Base-by-base conservation (phyloP, 2,329 filamentous ascomycete genomes). In the Fusarium temperatum region DNA sequence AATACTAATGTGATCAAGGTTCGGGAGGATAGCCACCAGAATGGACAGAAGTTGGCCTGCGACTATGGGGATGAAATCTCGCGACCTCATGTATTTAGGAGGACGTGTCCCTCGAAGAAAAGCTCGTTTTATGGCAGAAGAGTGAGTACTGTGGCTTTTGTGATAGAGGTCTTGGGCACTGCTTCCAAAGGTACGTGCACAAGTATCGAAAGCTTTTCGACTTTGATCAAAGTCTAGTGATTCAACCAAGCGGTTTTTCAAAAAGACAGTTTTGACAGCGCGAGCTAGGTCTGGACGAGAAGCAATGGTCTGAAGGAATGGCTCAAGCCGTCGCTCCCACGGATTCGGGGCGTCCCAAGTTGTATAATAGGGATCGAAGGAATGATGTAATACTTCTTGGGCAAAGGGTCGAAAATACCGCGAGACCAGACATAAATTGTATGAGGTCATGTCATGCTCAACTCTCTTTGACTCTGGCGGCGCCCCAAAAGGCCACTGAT, bases 301-400 rank as follows among this genome's bases (percentile, higher is more conserved):
- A 4, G 68, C 48, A 13, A 70, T 11, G 13, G 64, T 64, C 13
- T 13, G 15, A 2, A 70, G 54, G 22, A 70, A 70, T 15, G 68
- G 64, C 18, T 60, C 64, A 1, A 70, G 32, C 4, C 68, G 42
- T 36, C 53, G 15, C 28, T 44, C 2, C 41, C 53, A 63, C 7
- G 1, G 2, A 28, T 35, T 24, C 2, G 24, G 35, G 8, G 15
- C 8, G 14, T 22, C 1, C n/a, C 8, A 18, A 4, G 1, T 3
- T 5, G 18, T 5, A 11, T 18, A 13, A 4, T 3, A 1, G 3
- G 32, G 66, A 44, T 68, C 30, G 8, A 68, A 68, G 1, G 32
- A 30, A 39, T 68, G 66, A 30, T 66, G 20, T 4, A 68, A 20
- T 11, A 50, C 28, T 2, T 68, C 62, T n/a, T 68, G 66, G 26